A percentile compares a stretch with the other conserved stretches of the same genome.
These are phyloP conservation scores for carrot (Daucus carota) DNA, from an alignment of 129 eudicot species.

Conservation along the genomic window DH1_v3.0 NC_030389.2:44738501-44739000, in stretches of 20 bases:
- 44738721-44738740: slow-evolving; percentile 11
- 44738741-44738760: slow-evolving; percentile 58
- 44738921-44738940: background rate
- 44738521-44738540: background rate
- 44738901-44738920: background rate
- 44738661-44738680: background rate
- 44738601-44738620: background rate
- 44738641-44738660: background rate
- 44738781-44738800: slow-evolving; percentile 76
- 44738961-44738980: background rate
- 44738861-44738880: background rate
- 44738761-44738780: slow-evolving; percentile 43
- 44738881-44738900: background rate
- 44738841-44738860: background rate
- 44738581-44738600: background rate
- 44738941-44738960: background rate
- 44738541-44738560: background rate
- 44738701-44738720: background rate
- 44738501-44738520: background rate
- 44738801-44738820: slow-evolving; percentile 32
- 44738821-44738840: background rate
- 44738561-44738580: background rate
- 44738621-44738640: background rate
- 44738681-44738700: background rate
- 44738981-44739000: slow-evolving; percentile 37